Evolutionary conservation across 441 rosid genomes (phyloP), one percentile per base, ranked within the genome.

Genomic region (Euphorbia schlechtendalii): DNA sequence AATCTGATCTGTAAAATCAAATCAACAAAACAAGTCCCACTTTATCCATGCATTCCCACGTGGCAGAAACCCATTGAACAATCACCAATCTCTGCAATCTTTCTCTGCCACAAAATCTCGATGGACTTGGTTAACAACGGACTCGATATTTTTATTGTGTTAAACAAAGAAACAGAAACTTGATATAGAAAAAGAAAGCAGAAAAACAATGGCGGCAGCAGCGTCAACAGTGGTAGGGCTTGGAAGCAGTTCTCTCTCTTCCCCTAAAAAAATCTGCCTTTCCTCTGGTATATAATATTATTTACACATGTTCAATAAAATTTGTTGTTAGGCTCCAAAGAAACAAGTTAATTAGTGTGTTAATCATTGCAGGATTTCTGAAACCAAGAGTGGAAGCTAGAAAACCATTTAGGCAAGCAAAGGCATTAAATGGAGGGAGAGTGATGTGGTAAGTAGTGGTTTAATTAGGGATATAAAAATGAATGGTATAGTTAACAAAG

Each of bases 271-370:
- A 74, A 55, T 67, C 30, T 21, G 53, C 67, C 80, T 87, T 41
- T n/a, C 72, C 69, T 90, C 97, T 67, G 83, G 94, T 89, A 38
- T 38, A 38, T 38, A n/a, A n/a, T n/a, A n/a, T n/a, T n/a, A n/a
- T n/a, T n/a, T n/a, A n/a, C n/a, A n/a, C n/a, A n/a, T n/a, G n/a
- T n/a, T n/a, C n/a, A n/a, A n/a, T n/a, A n/a, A n/a, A n/a, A n/a
- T n/a, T n/a, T n/a, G n/a, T n/a, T n/a, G n/a, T n/a, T n/a, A n/a
- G n/a, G n/a, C n/a, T n/a, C n/a, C n/a, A n/a, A n/a, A n/a, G n/a
- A n/a, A n/a, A n/a, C n/a, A 32, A 32, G 3, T 32, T 32, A 32
- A 32, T 7, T 5, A 28, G 45, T 59, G 8, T 4, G 3, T 21
- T 15, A n/a, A 38, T 38, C 10, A 0, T 36, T 67, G 21, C 74